phyloP scores from a whole-genome alignment of 2,329 filamentous ascomycete genomes.

The Boeremia lycopersici region DNA sequence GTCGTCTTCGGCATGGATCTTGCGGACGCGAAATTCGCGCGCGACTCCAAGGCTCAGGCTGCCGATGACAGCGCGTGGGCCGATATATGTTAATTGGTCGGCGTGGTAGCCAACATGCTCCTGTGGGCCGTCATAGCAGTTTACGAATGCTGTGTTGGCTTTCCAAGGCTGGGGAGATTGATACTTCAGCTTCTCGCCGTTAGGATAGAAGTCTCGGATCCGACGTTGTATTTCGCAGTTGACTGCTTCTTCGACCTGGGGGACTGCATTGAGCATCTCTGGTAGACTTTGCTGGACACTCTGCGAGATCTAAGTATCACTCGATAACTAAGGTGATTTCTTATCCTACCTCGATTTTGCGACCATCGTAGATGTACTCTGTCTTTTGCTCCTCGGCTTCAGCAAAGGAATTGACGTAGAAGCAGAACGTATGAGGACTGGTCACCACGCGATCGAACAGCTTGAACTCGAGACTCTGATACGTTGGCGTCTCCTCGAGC shows the following conservation, averaged over 20 bases:
- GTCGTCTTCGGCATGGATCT: conserved; percentile 68
- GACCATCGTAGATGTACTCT: conserved; percentile 87
- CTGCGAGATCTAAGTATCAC: conserved; percentile 13
- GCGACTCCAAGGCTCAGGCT: conserved; percentile 89
- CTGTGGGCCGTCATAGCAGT: conserved; percentile 83
- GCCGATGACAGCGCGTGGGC: conserved; percentile 85
- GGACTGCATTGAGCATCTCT: conserved; percentile 72
- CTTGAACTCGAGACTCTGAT: conserved; percentile 76
- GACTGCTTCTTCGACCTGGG: conserved; percentile 73
- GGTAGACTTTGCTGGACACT: conserved; percentile 80
- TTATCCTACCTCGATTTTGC: conserved; percentile 63
- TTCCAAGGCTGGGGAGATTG: conserved; percentile 77
- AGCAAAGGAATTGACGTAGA: conserved; percentile 78
- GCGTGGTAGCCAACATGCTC: conserved; percentile 91
- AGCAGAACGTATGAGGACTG: conserved; percentile 81
- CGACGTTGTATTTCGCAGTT: conserved; percentile 77
- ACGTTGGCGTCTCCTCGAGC: conserved; percentile 72
- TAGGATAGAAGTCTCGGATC: conserved; percentile 71
- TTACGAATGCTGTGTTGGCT: conserved; percentile 91
- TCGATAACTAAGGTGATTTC: too few species aligned
- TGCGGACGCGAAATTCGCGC: conserved; percentile 88
- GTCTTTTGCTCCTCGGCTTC: conserved; percentile 73
- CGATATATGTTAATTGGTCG: conserved; percentile 91
- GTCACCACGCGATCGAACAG: conserved; percentile 86
- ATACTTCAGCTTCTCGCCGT: conserved; percentile 73